Evolutionary conservation across 768 basidiomycete genomes (phyloP), one percentile per base, ranked within the genome.

Genomic region (Boletus huronensis): DNA sequence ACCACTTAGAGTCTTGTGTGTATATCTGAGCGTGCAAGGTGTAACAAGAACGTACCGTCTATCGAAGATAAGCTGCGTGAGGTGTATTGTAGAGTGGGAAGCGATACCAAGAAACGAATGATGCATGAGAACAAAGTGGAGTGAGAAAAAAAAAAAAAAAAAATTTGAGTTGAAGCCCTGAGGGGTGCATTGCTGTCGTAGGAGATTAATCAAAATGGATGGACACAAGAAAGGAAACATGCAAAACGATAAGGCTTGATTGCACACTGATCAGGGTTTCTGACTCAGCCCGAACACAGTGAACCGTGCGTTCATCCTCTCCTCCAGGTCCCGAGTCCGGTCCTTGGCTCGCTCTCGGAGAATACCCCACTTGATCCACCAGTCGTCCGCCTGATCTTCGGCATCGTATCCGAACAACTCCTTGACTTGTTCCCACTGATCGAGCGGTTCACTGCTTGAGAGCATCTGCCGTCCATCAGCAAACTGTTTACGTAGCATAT

Each of bases 281-380:
- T 35, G 54, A 29, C 34, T 8, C 11, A 35, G 8, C 21, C 44
- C 44, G 13, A 39, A 17, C 38, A 23, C 9, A 29, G n/a, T 8
- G 40, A 55, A 54, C 11, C 41, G 50, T 14, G 55, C 21, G 7
- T 46, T 52, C 58, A 66, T 58, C 48, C 48, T 50, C 39, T 57
- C 58, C 3, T 63, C 61, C 53, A 61, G 25, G 42, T 61, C 59
- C 48, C 25, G 57, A 11, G 46, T 54, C 13, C 68, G 63, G 40
- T 58, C 58, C 46, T 61, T 64, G 54, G 74, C 72, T 26, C 72
- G 59, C 61, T 80, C 72, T 42, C 71, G 70, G 53, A 81, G 70
- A 17, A 73, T 53, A 8, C 81, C 81, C 81, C 80, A 82, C 35
- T 79, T 80, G 11, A 78, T 74, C 82, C 82, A 86, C 82, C 82